Percentiles rank a stretch among this genome's conserved stretches.
Conservation (phyloP, 345 rosid genomes). For the Lepidium sativum region DNA sequence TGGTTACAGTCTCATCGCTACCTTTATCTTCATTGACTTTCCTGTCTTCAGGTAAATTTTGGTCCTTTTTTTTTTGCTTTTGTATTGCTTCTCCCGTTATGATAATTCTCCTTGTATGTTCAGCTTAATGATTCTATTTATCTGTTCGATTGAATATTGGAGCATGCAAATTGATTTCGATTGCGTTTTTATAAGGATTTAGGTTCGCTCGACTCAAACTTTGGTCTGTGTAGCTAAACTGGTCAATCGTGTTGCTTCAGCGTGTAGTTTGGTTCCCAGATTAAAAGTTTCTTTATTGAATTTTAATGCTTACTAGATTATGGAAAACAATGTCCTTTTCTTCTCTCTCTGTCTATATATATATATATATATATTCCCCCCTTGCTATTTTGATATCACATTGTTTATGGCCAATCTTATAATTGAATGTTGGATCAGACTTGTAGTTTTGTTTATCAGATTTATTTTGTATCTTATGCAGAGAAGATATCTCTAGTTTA, state of each 20-base stretch:
- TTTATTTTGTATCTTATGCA: neutral
- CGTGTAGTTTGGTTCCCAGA: neutral
- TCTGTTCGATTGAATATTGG: neutral
- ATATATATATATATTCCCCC: neutral
- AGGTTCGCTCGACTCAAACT: neutral
- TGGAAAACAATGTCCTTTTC: neutral
- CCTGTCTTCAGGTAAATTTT: neutral
- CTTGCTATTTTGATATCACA: neutral
- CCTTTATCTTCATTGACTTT: conserved; percentile 4
- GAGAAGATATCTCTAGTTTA: conserved; percentile 7
- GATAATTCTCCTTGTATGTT: neutral
- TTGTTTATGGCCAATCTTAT: neutral
- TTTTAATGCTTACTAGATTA: neutral
- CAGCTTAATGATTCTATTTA: neutral
- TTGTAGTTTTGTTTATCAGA: neutral
- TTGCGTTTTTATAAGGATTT: neutral
- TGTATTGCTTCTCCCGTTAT: neutral
- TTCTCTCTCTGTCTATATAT: neutral
- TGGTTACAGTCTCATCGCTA: neutral
- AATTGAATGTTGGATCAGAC: neutral
- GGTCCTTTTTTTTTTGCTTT: neutral
- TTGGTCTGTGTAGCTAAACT: neutral
- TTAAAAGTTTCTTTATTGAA: neutral
- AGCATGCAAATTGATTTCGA: neutral
- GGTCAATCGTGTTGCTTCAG: neutral